Conservation (phyloP, 2,329 filamentous ascomycete species). For the Cercospora sojina region DNA sequence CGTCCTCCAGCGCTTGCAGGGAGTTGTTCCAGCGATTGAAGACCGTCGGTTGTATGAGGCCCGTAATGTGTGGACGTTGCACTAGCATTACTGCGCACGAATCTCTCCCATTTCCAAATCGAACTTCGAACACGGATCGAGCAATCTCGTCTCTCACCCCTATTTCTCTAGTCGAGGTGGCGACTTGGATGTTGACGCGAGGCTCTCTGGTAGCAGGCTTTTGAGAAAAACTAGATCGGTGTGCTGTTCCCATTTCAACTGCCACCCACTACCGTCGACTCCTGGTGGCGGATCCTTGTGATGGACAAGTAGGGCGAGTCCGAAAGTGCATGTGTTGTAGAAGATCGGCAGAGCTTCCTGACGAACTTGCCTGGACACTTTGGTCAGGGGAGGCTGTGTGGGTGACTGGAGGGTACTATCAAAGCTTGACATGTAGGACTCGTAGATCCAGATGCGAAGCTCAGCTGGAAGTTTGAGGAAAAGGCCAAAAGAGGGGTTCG, state of each 20-base stretch:
- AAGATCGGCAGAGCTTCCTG: not conserved
- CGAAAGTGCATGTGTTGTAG: not conserved
- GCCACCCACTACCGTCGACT: not conserved
- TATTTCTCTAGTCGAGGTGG: no score
- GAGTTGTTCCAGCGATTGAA: not conserved
- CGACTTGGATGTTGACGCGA: not conserved
- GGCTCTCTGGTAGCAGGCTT: not conserved
- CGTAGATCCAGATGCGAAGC: not conserved
- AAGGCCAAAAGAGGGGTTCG: not conserved
- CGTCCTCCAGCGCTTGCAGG: not conserved
- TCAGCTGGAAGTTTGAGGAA: not conserved
- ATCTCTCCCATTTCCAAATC: not conserved
- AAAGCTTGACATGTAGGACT: not conserved
- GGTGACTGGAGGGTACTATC: not conserved
- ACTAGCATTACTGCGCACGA: not conserved
- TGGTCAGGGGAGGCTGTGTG: not conserved
- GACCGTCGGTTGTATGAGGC: accelerated
- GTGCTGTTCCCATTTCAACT: not conserved
- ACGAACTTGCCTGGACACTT: not conserved
- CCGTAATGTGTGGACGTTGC: not conserved
- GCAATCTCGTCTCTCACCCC: no score
- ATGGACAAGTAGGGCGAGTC: not conserved
- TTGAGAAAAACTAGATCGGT: not conserved
- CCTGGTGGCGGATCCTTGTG: not conserved
- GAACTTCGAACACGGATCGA: not conserved